Evolutionary conservation across 176 grass and related monocot species (phyloP), one percentile per base, ranked within the genome.

Genomic region (Thinopyrum elongatum): DNA sequence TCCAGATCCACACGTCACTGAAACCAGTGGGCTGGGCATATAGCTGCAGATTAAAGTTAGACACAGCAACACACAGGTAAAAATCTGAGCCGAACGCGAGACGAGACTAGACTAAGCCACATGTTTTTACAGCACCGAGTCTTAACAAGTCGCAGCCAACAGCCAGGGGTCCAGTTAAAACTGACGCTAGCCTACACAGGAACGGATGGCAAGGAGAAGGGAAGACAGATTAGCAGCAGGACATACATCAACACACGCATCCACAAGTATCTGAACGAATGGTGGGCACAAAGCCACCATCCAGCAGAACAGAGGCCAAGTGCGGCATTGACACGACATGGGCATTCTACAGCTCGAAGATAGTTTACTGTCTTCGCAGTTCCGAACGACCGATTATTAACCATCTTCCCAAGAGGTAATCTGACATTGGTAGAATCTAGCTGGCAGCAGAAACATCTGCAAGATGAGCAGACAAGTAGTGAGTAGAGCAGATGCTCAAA

Each of bases 231-330:
- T 74, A 26, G 44, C 80, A 26, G 58, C 42, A 60, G 49, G 5
- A 17, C 16, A 38, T 10, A 42, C n/a, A 71, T 39, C 83, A 57
- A n/a, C 42, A 64, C 84, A 90, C 38, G 39, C 63, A 55, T 66
- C 31, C 25, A 29, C 53, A 82, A 62, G 58, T 67, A 82, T 19
- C 79, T 10, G 25, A 73, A 51, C 41, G 66, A 42, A 73, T 38
- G 57, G 75, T 47, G 84, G 33, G 44, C 70, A 15, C 36, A 19
- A 72, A 41, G 33, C 69, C 61, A 80, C 84, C 79, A 90, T 30
- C n/a, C 22, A 22, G 25, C 29, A 31, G 58, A 51, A 61, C n/a
- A 31, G 58, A 51, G 26, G 33, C 10, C 26, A 29, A 26, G 44
- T 10, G 74, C 14, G 6, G 73, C 42, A 8, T 65, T 23, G 46